Conservation (phyloP, 208 protist species). For the Trypanosoma boissoni region DNA sequence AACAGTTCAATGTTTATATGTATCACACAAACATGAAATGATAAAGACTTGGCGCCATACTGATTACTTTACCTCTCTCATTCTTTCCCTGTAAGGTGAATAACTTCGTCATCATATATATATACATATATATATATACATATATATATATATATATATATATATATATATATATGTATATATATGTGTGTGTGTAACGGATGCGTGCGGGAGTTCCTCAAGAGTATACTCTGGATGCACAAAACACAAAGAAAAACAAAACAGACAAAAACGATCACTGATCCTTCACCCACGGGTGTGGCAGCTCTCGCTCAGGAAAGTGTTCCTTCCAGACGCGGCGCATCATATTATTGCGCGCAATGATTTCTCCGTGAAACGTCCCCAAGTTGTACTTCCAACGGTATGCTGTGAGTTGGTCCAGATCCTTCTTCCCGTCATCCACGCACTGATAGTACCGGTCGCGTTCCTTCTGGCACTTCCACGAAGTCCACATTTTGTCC, state of each 20-base stretch:
- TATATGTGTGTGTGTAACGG: too few relatives aligned
- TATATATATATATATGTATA: too few relatives aligned
- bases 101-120: neutral
- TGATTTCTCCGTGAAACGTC: conserved; percentile 72
- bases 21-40: neutral
- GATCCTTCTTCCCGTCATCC: conserved; percentile 34
- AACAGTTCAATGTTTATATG: too few relatives aligned
- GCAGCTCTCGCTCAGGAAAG: conserved; percentile 76
- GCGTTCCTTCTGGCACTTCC: conserved; percentile 89
- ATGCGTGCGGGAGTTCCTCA: too few relatives aligned
- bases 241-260: conserved; percentile 5
- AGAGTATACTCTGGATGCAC: too few relatives aligned
- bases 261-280: conserved; percentile 18
- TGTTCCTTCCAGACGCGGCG: conserved; percentile 66
- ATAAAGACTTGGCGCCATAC: neutral
- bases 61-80: neutral
- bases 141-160: conserved; percentile 1
- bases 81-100: neutral
- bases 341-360: conserved; percentile 82
- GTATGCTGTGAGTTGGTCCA: conserved; percentile 56
- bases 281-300: conserved; percentile 80
- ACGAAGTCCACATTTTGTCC: conserved; percentile 88
- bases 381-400: conserved; percentile 87
- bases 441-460: conserved; percentile 71
- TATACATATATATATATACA: neutral